Base-by-base conservation (phyloP, 2,329 filamentous ascomycete species). In the Pleurostoma richardsiae region DNA sequence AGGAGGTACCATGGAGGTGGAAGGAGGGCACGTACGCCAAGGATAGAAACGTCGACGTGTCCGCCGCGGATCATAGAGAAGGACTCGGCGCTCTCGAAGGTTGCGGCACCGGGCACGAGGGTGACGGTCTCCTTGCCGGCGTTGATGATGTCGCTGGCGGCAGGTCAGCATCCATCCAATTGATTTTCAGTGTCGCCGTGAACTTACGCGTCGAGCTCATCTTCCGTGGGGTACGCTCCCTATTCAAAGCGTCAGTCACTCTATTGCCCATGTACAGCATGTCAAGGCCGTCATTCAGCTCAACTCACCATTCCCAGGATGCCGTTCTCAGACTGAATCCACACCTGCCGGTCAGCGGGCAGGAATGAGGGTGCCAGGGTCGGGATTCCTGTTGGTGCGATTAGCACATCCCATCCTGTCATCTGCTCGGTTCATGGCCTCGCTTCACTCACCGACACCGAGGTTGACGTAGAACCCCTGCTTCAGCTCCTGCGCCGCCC, bases 71-170 rank as follows among this genome's bases (percentile, higher is more conserved):
- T 95, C 89, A 94, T 94, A 55, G 80, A 83, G 59, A 95, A 95
- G 1, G 86, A 90, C 66, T 94, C 89, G 52, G 85, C 78, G 40
- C 82, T 87, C 62, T 90, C 88, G 56, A 94, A 95, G 7, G 82
- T 86, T 1, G 85, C 78, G 0, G 87, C 88, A 2, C 89, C 89
- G 0, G 86, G 84, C 0, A 89, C 70, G 1, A 94, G 75, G 0
- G 89, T 94, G 1, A 91, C 87, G 1, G 88, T 95, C 63, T 95
- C 88, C 62, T 95, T 95, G 48, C 89, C 88, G 0, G 89, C 89
- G 56, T 94, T 95, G 69, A 94, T 85, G 52, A 91, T 81, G 56
- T 92, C 88, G 8, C 72, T 74, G 33, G 6, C 10, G 10, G n/a
- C 33, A n/a, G n/a, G n/a, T 36, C n/a, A 36, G 33, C n/a, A 8